A percentile compares a stretch with the other conserved stretches of the same genome.
Evolutionary conservation across 208 protist genomes (phyloP).

Genomic region (Trypanosoma grayi): DNA sequence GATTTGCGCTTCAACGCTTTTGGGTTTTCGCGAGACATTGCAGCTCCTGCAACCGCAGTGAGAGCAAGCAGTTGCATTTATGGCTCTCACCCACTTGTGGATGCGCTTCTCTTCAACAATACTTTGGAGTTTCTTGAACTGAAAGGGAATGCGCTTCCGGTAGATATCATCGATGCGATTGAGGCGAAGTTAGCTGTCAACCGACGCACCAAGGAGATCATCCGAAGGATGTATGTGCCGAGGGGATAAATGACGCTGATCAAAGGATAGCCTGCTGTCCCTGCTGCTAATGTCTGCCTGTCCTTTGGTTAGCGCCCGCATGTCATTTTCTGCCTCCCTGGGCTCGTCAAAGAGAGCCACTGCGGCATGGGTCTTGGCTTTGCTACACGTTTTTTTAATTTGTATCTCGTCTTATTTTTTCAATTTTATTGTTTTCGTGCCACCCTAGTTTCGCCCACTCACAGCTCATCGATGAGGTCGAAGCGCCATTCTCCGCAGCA

Average conservation of each 20-base stretch:
- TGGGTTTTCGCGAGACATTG: constrained; percentile 7
- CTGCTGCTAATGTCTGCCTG: neutral
- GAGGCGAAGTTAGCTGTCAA: constrained; percentile 63
- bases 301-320: no score
- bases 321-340: no score
- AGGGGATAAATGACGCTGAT: neutral
- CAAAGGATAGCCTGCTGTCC: neutral
- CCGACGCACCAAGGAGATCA: constrained; percentile 15
- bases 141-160: constrained; percentile 36
- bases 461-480: neutral
- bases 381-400: neutral
- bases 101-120: constrained; percentile 64
- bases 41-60: neutral
- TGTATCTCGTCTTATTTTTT: neutral
- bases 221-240: neutral
- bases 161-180: constrained; percentile 37
- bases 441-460: no score
- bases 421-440: neutral
- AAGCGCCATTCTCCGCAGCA: neutral
- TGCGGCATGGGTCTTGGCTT: no score
- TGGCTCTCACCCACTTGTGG: constrained; percentile 43
- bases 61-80: constrained; percentile 5
- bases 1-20: constrained; percentile 29
- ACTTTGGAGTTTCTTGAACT: constrained; percentile 35
- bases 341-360: no score